Evolutionary conservation across 345 rosid genomes (phyloP).

Genomic region (Brassica incana): DNA sequence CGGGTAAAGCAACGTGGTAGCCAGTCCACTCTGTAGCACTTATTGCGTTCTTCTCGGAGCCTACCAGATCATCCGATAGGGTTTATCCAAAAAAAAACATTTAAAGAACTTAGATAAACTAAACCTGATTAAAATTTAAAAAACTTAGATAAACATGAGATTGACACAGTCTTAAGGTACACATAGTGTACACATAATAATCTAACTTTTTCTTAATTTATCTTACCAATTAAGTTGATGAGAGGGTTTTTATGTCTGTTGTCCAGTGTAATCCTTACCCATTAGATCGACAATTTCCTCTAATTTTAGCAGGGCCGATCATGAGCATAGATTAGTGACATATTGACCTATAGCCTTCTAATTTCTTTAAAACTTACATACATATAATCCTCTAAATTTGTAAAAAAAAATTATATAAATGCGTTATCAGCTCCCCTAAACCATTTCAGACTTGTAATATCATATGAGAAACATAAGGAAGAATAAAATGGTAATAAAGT

Average conservation of each 20-base stretch:
- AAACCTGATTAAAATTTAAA: too few relatives aligned
- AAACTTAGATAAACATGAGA: background rate
- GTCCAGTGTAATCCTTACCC: background rate
- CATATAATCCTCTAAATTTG: too few relatives aligned
- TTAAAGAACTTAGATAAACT: too few relatives aligned
- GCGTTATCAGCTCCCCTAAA: background rate
- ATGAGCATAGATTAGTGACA: too few relatives aligned
- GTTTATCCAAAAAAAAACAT: too few relatives aligned
- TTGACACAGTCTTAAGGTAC: background rate
- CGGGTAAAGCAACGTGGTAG: too few relatives aligned
- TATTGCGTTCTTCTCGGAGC: too few relatives aligned
- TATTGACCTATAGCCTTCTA: too few relatives aligned
- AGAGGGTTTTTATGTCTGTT: background rate
- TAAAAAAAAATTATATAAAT: background rate
- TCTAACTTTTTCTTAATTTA: background rate
- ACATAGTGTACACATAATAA: background rate
- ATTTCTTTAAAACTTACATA: too few relatives aligned
- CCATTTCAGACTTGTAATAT: background rate
- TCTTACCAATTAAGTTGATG: background rate
- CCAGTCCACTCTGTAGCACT: too few relatives aligned
- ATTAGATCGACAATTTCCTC: background rate
- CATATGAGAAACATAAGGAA: background rate
- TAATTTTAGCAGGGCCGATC: too few relatives aligned
- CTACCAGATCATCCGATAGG: too few relatives aligned
- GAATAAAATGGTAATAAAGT: background rate